phyloP scores from a whole-genome alignment of 2,329 filamentous ascomycete genomes.

The Xylaria polymorpha region DNA sequence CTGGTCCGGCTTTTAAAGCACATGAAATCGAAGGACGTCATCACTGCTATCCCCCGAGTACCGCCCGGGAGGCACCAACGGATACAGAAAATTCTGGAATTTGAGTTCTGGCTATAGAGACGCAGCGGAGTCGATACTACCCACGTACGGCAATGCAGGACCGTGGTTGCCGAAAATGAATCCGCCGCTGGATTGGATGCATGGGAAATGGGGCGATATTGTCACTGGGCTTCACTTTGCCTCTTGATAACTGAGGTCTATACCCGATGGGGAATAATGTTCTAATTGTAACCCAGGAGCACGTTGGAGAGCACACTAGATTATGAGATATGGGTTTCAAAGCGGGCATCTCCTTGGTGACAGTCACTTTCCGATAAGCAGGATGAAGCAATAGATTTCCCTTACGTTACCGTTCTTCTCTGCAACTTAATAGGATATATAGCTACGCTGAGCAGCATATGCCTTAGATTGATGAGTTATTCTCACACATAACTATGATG shows the following conservation, averaged over 20 bases:
- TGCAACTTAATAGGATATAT: no score
- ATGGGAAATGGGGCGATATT: constrained; percentile 34
- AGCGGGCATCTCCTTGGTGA: no score
- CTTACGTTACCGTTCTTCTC: no score
- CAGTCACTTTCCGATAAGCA: no score
- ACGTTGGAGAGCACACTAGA: no score
- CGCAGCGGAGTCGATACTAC: constrained; percentile 17
- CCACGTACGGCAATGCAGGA: constrained; percentile 32
- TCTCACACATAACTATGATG: no score
- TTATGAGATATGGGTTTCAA: no score
- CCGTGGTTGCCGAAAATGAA: constrained; percentile 37
- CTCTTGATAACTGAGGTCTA: background rate
- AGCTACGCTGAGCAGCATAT: no score
- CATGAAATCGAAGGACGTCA: constrained; percentile 59
- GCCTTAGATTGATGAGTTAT: no score
- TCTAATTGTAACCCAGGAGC: background rate
- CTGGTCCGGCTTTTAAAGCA: constrained; percentile 62
- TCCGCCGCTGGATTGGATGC: constrained; percentile 33
- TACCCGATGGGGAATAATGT: background rate
- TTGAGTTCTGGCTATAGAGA: constrained; percentile 35
- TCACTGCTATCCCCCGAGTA: constrained; percentile 58
- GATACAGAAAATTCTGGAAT: constrained; percentile 37
- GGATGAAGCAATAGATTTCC: no score
- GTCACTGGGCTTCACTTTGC: constrained; percentile 35
- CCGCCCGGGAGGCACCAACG: constrained; percentile 42